These are phyloP conservation scores for Vicia sativa DNA, from an alignment of 306 rosid genomes.

Conservation along the genomic window DNA sequence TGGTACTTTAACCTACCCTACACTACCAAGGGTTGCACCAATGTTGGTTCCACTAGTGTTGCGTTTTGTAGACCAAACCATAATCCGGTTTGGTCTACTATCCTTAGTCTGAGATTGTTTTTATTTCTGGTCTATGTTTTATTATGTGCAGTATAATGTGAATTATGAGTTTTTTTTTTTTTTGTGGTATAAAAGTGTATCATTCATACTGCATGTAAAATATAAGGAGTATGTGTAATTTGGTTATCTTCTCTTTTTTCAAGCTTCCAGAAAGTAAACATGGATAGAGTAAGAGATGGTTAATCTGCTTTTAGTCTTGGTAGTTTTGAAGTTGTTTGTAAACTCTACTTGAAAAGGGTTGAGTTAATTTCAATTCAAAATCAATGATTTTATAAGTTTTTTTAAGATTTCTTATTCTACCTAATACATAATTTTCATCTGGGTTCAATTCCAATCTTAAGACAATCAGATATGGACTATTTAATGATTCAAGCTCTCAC, in stretches of 20 bases:
- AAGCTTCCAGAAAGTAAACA: conserved; percentile 20
- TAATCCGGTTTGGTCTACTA: conserved; percentile 41
- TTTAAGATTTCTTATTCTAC: too few species aligned
- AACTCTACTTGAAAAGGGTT: not conserved
- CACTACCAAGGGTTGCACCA: conserved; percentile 56
- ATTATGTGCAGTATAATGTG: conserved; percentile 29
- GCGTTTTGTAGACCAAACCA: conserved; percentile 29
- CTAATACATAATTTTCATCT: too few species aligned
- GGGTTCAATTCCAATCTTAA: too few species aligned
- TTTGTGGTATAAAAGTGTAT: conserved; percentile 22
- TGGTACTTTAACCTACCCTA: conserved; percentile 76
- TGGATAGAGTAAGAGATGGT: not conserved
- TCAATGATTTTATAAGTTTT: too few species aligned
- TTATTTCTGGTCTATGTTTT: conserved; percentile 18
- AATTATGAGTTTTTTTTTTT: conserved; percentile 20
- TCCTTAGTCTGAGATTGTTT: conserved; percentile 35
- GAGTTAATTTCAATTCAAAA: too few species aligned
- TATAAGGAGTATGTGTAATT: conserved; percentile 30
- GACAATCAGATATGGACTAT: too few species aligned
- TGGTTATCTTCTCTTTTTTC: conserved; percentile 23
- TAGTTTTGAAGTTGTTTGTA: conserved; percentile 6
- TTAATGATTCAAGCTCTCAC: too few species aligned
- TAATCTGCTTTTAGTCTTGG: conserved; percentile 18
- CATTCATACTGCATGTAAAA: conserved; percentile 34
- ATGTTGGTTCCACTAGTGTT: conserved; percentile 48